Evolutionary conservation across 345 rosid species (phyloP), one percentile per base, ranked within the genome.

Genomic region (Capsella bursapastoris): DNA sequence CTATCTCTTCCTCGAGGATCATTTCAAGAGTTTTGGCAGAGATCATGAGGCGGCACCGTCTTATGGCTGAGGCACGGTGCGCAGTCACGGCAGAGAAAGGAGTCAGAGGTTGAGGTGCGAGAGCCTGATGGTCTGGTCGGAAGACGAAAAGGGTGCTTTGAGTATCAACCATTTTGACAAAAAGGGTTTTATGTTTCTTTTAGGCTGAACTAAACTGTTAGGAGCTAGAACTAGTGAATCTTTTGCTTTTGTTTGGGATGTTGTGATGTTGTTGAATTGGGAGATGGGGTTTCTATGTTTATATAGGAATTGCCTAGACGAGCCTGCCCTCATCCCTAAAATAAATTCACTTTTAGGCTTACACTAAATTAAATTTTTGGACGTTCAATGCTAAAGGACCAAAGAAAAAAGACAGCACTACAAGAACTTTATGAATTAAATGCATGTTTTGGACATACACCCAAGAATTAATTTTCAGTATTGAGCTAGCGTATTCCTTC

Each of bases 1-100:
- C 3, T 12, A 37, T 69, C 58, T 76, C 75, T 35, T 76, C 75
- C 65, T 76, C 79, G 22, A 69, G 28, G 32, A 76, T 76, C 70
- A 70, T 76, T 48, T 76, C 79, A 13, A 76, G 79, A 43, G 57
- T 68, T 52, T 56, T 53, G 57, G 52, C 50, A 37, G 70, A 45
- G 70, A 69, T 34, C 37, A 34, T 69, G 79, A 68, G 53, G 43
- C 74, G 70, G 58, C 64, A 52, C 4, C 10, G 38, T 51, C 57
- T 50, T 61, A 68, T 9, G 34, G 70, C 50, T 44, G 31, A 61
- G 5, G 79, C 69, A 50, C 64, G 79, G 32, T 35, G 16, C 0
- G 70, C 70, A 9, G 70, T 35, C 58, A 76, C 50, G 9, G 75
- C 75, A 1, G 79, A 76, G 64, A 76, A 61, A 0, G 58, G 79